Evolutionary conservation across 2,329 filamentous ascomycete species (phyloP).

Genomic region (Claviceps lovelessii): DNA sequence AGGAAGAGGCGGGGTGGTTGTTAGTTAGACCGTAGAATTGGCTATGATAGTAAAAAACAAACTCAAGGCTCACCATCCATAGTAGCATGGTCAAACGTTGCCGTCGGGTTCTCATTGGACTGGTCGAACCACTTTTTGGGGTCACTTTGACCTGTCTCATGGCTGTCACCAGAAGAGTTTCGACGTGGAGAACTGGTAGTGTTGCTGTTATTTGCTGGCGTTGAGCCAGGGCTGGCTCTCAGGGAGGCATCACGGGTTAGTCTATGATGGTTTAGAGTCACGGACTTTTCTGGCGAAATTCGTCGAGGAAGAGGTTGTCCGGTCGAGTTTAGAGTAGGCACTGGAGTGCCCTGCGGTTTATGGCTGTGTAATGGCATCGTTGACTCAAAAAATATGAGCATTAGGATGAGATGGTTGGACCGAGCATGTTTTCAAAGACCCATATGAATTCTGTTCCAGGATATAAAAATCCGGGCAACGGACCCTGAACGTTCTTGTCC

Average conservation of each 20-base stretch:
- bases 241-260: slow-evolving; percentile 28
- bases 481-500: neutral
- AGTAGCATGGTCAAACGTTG: slow-evolving; percentile 24
- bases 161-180: slow-evolving; percentile 35
- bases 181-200: slow-evolving; percentile 14
- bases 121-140: slow-evolving; percentile 40
- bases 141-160: slow-evolving; percentile 34
- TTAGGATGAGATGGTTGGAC: neutral
- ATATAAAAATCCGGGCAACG: neutral
- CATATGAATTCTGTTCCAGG: slow-evolving; percentile 5
- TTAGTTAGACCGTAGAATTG: neutral
- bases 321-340: slow-evolving; percentile 13
- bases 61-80: slow-evolving; percentile 33
- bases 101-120: slow-evolving; percentile 35
- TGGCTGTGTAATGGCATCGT: slow-evolving; percentile 18
- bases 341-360: slow-evolving; percentile 13
- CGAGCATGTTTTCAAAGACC: neutral
- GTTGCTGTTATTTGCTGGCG: slow-evolving; percentile 8
- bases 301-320: slow-evolving; percentile 31
- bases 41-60: too few relatives aligned
- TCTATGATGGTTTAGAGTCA: slow-evolving; percentile 33
- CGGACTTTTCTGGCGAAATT: slow-evolving; percentile 29
- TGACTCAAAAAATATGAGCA: neutral
- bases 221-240: slow-evolving; percentile 14
- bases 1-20: too few relatives aligned